Percentiles rank a stretch among this genome's conserved stretches.
These are phyloP conservation scores for Aspergillus nidulans DNA, from an alignment of 495 filamentous ascomycete genomes.

Conservation along the genomic window DNA sequence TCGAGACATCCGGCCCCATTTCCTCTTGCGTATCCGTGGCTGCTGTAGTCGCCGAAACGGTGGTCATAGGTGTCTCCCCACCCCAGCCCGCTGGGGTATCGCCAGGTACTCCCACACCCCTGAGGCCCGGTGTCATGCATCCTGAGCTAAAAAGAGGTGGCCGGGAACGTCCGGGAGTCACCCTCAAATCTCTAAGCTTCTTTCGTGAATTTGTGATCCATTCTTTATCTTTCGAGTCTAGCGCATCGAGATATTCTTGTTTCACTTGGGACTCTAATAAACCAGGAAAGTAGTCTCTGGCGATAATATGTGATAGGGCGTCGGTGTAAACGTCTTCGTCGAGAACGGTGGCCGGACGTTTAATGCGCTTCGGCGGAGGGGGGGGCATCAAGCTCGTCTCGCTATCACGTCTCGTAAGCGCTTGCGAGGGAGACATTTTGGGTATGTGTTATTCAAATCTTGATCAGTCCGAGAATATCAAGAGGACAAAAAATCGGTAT, in stretches of 20 bases:
- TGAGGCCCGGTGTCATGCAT: slow-evolving; percentile 26
- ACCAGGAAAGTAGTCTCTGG: slow-evolving; percentile 94
- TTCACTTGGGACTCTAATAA: slow-evolving; percentile 79
- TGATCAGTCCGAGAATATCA: no score
- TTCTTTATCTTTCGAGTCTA: slow-evolving; percentile 74
- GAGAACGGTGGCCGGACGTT: slow-evolving; percentile 81
- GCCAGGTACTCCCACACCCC: slow-evolving; percentile 44
- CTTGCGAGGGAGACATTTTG: slow-evolving; percentile 24
- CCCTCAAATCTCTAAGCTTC: slow-evolving; percentile 72
- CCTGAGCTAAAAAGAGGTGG: slow-evolving; percentile 16
- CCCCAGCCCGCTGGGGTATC: slow-evolving; percentile 45
- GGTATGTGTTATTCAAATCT: no score
- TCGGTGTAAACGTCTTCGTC: slow-evolving; percentile 94
- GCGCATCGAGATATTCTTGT: slow-evolving; percentile 85
- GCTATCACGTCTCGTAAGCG: slow-evolving; percentile 38
- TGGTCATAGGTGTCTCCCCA: slow-evolving; percentile 65
- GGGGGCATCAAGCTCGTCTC: slow-evolving; percentile 84
- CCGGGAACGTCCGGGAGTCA: slow-evolving; percentile 59
- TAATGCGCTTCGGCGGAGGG: slow-evolving; percentile 84
- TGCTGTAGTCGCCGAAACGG: slow-evolving; percentile 41
- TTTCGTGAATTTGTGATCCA: slow-evolving; percentile 82
- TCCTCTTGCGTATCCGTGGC: slow-evolving; percentile 30
- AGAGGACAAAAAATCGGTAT: neutral
- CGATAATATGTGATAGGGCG: slow-evolving; percentile 88
- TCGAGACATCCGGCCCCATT: slow-evolving; percentile 61